phyloP scores from a whole-genome alignment of 805 yeast species.

The Candida dajiaensis region DNA sequence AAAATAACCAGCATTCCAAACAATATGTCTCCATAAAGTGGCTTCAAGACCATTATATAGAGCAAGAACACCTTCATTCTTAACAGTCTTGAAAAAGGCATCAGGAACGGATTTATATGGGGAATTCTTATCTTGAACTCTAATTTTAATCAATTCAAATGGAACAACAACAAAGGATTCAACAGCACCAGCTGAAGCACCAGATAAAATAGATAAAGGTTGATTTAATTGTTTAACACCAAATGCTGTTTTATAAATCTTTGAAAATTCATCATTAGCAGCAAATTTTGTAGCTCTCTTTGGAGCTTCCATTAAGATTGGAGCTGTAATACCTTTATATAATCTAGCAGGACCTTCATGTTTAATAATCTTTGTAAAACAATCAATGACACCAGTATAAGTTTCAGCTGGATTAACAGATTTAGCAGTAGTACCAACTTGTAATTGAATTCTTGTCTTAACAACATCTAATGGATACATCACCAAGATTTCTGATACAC shows the following conservation, averaged over 20 bases:
- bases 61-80: conserved; percentile 73
- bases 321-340: conserved; percentile 93
- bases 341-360: conserved; percentile 81
- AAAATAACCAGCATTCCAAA: conserved; percentile 98
- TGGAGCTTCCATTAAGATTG: conserved; percentile 98
- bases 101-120: conserved; percentile 81
- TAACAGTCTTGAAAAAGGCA: conserved; percentile 67
- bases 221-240: conserved; percentile 70
- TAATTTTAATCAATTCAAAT: conserved; percentile 90
- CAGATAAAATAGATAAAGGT: conserved; percentile 81
- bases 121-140: conserved; percentile 84
- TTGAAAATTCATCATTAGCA: conserved; percentile 95
- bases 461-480: conserved; percentile 98
- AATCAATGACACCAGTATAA: conserved; percentile 79
- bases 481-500: conserved; percentile 89
- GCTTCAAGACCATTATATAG: conserved; percentile 95
- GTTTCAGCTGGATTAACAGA: conserved; percentile 39
- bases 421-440: conserved; percentile 37
- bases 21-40: conserved; percentile 92
- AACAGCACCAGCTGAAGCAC: conserved; percentile 98
- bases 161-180: conserved; percentile 98
- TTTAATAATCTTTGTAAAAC: conserved; percentile 74
- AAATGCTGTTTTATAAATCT: conserved; percentile 65
- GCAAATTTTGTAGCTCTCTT: conserved; percentile 98
- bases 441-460: conserved; percentile 92